phyloP scores from a whole-genome alignment of 805 yeast species.

The Wickerhamomyces hampshirensis region DNA sequence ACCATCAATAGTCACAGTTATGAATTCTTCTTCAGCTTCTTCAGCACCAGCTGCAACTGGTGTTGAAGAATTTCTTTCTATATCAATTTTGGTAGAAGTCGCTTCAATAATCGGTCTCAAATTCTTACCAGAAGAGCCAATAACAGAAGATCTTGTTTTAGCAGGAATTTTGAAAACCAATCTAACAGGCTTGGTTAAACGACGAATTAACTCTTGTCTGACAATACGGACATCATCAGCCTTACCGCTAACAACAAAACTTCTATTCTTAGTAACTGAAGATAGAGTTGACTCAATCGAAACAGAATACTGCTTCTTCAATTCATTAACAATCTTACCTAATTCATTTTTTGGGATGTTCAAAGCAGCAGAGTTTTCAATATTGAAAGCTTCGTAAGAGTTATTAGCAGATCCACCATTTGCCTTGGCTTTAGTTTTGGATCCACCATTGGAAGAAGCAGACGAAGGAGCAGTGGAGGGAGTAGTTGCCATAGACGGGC shows the following conservation, averaged over 20 bases:
- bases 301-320: slow-evolving; percentile 57
- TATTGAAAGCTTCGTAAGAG: slow-evolving; percentile 75
- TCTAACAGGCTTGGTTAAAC: slow-evolving; percentile 69
- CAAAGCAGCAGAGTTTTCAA: slow-evolving; percentile 65
- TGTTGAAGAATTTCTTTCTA: slow-evolving; percentile 40
- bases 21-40: slow-evolving; percentile 51
- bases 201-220: slow-evolving; percentile 68
- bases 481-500: slow-evolving; percentile 28
- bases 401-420: slow-evolving; percentile 22
- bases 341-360: slow-evolving; percentile 61
- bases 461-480: slow-evolving; percentile 20
- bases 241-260: slow-evolving; percentile 77
- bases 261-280: slow-evolving; percentile 67
- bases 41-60: slow-evolving; percentile 45
- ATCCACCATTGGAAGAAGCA: slow-evolving; percentile 14
- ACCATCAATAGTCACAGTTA: slow-evolving; percentile 69
- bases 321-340: slow-evolving; percentile 56
- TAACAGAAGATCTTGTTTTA: slow-evolving; percentile 67
- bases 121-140: slow-evolving; percentile 82
- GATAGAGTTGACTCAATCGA: slow-evolving; percentile 82
- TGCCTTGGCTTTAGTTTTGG: slow-evolving; percentile 20
- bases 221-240: slow-evolving; percentile 63
- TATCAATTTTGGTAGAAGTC: slow-evolving; percentile 66
- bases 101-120: slow-evolving; percentile 73
- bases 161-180: slow-evolving; percentile 67